phyloP scores from a whole-genome alignment of 208 protist genomes.

The Trichomonas tenax region DNA sequence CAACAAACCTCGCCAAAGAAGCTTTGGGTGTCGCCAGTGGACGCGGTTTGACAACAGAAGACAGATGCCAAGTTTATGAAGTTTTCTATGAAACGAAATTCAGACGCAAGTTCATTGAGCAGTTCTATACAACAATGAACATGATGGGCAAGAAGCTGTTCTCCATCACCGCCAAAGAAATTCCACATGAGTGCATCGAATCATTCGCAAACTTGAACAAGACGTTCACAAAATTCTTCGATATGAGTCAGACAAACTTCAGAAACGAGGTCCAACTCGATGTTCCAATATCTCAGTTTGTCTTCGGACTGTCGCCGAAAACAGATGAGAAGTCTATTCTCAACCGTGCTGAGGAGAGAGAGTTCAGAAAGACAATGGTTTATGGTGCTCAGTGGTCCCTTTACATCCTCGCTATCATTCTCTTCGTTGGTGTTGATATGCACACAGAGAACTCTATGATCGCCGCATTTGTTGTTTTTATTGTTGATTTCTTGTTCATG shows the following conservation, averaged over 20 bases:
- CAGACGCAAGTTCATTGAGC: background rate
- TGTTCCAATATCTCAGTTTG: background rate
- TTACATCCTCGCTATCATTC: background rate
- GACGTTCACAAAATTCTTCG: background rate
- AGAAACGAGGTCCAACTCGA: background rate
- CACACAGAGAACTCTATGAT: background rate
- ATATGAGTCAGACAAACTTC: background rate
- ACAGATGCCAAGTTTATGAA: background rate
- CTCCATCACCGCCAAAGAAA: background rate
- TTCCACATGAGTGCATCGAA: background rate
- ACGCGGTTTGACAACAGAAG: background rate
- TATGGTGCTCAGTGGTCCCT: background rate
- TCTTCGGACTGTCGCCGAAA: background rate
- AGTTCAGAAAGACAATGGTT: background rate
- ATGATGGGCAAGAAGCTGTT: background rate
- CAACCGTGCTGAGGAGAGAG: background rate
- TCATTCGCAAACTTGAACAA: background rate
- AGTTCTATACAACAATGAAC: background rate
- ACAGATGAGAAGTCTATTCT: background rate
- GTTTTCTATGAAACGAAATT: background rate
- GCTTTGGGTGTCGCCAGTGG: background rate
- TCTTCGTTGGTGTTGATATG: background rate
- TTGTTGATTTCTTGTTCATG: background rate
- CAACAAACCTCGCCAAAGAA: background rate
- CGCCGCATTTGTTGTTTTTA: background rate